Base-by-base conservation (phyloP, 306 rosid species). In the Fragaria iinumae region DNA sequence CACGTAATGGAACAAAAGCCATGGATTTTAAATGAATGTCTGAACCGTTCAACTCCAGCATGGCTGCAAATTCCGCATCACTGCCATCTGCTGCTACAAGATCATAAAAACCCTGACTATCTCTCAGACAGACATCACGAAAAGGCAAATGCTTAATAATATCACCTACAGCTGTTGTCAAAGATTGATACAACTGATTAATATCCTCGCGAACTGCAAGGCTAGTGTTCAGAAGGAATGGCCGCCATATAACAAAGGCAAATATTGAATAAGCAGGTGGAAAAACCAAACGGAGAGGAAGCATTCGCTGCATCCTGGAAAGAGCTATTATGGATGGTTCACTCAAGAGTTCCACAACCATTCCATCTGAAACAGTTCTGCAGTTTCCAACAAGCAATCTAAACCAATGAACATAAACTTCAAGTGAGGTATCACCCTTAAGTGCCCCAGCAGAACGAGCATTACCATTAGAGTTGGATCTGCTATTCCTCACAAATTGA, bases 1-100 rank as follows among this genome's bases (percentile, higher is more conserved):
- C 89, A 68, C 99, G 99, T 25, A 95, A 88, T 63, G 99, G 99
- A 82, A 92, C 92, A 88, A 95, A 95, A 59, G 99, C 96, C 87
- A 32, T 86, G 79, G 97, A 86, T 79, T 88, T 95, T 8, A 82
- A 78, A 81, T 83, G 96, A 81, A 81, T 71, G 75, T 90, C 97
- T 4, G 95, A 95, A 72, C 92, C 88, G 80, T 86, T 89, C 80
- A 90, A 82, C 83, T 95, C 97, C 23, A 89, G 90, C 82, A 89
- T 78, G 69, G 81, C 75, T 49, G 97, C 99, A 89, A 95, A 92
- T 21, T 92, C 99, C 78, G 88, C 87, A 83, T 92, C 99, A 62
- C 84, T 88, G 49, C 80, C 70, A 87, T 95, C 93, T 45, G 87
- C 82, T 80, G 86, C 91, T 80, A 95, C 90, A 66, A 88, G 85